These are phyloP conservation scores for Kodamaea anthophila DNA, from an alignment of 1,139 yeast genomes.

Conservation along the genomic window DNA sequence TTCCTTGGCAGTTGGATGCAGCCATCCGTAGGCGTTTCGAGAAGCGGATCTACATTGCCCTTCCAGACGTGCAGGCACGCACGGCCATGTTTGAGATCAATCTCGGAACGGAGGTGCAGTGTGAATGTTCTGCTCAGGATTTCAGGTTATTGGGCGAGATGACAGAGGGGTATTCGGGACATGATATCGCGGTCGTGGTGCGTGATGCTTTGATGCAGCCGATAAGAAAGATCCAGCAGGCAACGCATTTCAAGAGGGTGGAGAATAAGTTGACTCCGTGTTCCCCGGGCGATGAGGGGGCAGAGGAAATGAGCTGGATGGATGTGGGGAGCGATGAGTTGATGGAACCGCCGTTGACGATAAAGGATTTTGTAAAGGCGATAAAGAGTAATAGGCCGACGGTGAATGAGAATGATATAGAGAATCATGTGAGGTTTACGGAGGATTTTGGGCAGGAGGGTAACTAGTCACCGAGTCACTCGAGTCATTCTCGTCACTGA, in stretches of 20 bases:
- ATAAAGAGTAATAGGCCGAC: slow-evolving; percentile 91
- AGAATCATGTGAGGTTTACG: slow-evolving; percentile 82
- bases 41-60: slow-evolving; percentile 86
- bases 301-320: slow-evolving; percentile 89
- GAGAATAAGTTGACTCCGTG: slow-evolving; percentile 69
- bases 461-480: slow-evolving; percentile 31
- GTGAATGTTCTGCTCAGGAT: slow-evolving; percentile 68
- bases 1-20: slow-evolving; percentile 98
- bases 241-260: slow-evolving; percentile 84
- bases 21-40: slow-evolving; percentile 97
- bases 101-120: slow-evolving; percentile 77
- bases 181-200: slow-evolving; percentile 93
- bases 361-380: slow-evolving; percentile 91
- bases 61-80: slow-evolving; percentile 90
- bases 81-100: slow-evolving; percentile 90
- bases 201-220: slow-evolving; percentile 98
- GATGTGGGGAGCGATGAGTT: slow-evolving; percentile 85
- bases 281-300: slow-evolving; percentile 89
- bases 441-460: slow-evolving; percentile 97
- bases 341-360: slow-evolving; percentile 80
- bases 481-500: no score
- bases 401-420: slow-evolving; percentile 77
- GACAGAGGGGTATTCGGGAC: slow-evolving; percentile 98
- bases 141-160: slow-evolving; percentile 75
- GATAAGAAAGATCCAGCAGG: slow-evolving; percentile 88